Evolutionary conservation across 139 green algal genomes (phyloP), one percentile per base, ranked within the genome.

Genomic region (Chlorella ohadii): DNA sequence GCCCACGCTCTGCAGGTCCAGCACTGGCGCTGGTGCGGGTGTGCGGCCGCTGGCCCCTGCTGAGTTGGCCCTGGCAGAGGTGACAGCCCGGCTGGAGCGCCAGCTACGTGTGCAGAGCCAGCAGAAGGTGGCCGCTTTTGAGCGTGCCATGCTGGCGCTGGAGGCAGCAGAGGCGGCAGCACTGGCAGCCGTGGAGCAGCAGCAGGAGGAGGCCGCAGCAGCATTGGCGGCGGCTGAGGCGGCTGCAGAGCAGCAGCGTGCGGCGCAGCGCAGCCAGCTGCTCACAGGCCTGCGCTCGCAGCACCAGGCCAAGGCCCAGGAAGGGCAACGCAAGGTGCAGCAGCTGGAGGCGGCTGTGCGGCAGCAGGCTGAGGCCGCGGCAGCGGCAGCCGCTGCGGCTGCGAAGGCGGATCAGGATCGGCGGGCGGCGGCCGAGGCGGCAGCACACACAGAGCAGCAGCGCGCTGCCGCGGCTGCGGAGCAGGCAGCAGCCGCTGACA

Each of bases 41-140:
- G 57, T 87, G 38, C 83, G 83, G 17, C 83, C 74, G 19, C 72
- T 77, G n/a, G 31, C 83, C 1, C n/a, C 83, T 19, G 68, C 76
- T 9, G 83, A 87, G 75, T 25, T 86, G 63, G 79, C 72, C 28
- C 90, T 95, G 55, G 86, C 74, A 31, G 91, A 93, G 63, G 67
- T 78, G 20, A 84, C 91, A 20, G 83, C 88, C 0, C 36, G 56
- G 36, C 65, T 73, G 33, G 66, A 78, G 4, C 22, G 13, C 25
- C 13, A 57, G 59, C 78, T 84, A 47, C 63, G 70, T 47, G 39
- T 80, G 39, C 27, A 56, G 39, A 33, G 38, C 1, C 85, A 87
- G 82, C 39, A 39, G 16, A 78, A 78, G 25, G 33, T 86, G 47
- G 67, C 57, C 0, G 65, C 28, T 5, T 70, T 89, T 25, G 70